Percentiles rank a stretch among this genome's conserved stretches.
These are phyloP conservation scores for Boletus vinaceobasis DNA, from an alignment of 768 basidiomycete genomes.

Conservation along the genomic window DNA sequence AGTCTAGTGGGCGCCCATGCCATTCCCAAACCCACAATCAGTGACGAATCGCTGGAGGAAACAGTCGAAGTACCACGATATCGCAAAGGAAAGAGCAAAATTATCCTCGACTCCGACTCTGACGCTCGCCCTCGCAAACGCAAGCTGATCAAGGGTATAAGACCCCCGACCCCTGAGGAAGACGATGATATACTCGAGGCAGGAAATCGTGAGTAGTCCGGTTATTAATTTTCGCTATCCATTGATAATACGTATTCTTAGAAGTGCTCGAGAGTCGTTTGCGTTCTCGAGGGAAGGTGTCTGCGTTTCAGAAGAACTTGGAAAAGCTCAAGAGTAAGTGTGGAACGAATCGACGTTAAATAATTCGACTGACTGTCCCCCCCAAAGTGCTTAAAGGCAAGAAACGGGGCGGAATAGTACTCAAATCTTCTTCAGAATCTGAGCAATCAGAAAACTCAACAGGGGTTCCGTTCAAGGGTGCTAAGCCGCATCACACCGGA, in stretches of 20 bases:
- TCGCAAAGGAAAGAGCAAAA: slow-evolving; percentile 19
- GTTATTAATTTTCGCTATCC: neutral
- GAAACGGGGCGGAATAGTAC: slow-evolving; percentile 38
- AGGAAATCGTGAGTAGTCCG: slow-evolving; percentile 47
- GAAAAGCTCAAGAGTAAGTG: slow-evolving; percentile 61
- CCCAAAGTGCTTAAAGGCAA: slow-evolving; percentile 33
- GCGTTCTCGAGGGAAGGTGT: slow-evolving; percentile 56
- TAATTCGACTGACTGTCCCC: slow-evolving; percentile 1
- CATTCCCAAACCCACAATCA: slow-evolving; percentile 11
- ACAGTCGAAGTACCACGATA: slow-evolving; percentile 12
- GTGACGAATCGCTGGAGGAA: slow-evolving; percentile 26
- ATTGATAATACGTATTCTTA: slow-evolving; percentile 24
- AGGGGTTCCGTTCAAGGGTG: slow-evolving; percentile 42
- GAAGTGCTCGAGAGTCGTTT: slow-evolving; percentile 64
- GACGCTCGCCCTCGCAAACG: slow-evolving; percentile 35
- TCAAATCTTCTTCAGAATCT: slow-evolving; percentile 32
- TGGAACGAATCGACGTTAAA: neutral
- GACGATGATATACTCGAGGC: slow-evolving; percentile 43
- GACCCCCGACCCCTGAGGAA: slow-evolving; percentile 42
- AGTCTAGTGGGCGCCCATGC: slow-evolving; percentile 12
- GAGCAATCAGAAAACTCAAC: slow-evolving; percentile 28
- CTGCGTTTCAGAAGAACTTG: slow-evolving; percentile 59
- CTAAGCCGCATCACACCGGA: slow-evolving; percentile 38
- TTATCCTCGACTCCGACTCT: slow-evolving; percentile 34
- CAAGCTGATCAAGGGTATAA: slow-evolving; percentile 42